A percentile compares a stretch with the other conserved stretches of the same genome.
phyloP scores from a whole-genome alignment of 208 protist genomes.

The Lotmaria passim region DNA sequence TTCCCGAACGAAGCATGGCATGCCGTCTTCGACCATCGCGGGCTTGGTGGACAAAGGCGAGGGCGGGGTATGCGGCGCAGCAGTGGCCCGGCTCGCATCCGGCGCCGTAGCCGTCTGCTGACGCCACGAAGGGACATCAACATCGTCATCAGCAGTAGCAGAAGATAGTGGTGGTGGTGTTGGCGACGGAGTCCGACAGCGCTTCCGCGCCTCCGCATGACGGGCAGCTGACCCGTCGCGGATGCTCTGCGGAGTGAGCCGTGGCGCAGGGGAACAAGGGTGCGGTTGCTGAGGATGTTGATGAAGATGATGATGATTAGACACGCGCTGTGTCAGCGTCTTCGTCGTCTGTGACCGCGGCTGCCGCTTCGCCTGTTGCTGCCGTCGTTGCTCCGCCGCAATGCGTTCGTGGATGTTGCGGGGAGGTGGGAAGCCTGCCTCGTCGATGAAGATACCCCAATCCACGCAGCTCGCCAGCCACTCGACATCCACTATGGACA shows the following conservation, averaged over 20 bases:
- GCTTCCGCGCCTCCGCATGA: constrained; percentile 2
- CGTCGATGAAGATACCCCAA: constrained; percentile 78
- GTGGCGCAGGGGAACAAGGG: no score
- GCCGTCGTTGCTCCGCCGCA: constrained; percentile 5
- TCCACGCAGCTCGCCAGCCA: constrained; percentile 60
- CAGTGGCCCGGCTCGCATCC: constrained; percentile 7
- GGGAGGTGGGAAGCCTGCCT: constrained; percentile 22
- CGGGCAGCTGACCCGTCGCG: constrained; percentile 11
- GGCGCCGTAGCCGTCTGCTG: neutral
- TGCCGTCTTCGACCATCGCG: neutral
- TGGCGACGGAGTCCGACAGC: neutral
- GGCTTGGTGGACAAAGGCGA: neutral
- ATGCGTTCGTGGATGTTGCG: constrained; percentile 6
- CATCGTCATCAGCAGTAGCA: no score
- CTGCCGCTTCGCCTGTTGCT: constrained; percentile 1
- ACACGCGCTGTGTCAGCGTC: neutral
- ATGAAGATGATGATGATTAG: neutral
- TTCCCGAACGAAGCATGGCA: neutral
- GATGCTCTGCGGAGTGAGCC: constrained; percentile 4
- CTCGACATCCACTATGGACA: constrained; percentile 47
- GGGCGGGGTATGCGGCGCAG: constrained; percentile 17
- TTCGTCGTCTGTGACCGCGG: neutral
- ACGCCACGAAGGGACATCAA: neutral
- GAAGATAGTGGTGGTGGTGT: no score
- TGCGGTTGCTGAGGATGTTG: no score